These are phyloP conservation scores for Venturia asperata DNA, from an alignment of 2,329 filamentous ascomycete species.

Conservation along the genomic window DNA sequence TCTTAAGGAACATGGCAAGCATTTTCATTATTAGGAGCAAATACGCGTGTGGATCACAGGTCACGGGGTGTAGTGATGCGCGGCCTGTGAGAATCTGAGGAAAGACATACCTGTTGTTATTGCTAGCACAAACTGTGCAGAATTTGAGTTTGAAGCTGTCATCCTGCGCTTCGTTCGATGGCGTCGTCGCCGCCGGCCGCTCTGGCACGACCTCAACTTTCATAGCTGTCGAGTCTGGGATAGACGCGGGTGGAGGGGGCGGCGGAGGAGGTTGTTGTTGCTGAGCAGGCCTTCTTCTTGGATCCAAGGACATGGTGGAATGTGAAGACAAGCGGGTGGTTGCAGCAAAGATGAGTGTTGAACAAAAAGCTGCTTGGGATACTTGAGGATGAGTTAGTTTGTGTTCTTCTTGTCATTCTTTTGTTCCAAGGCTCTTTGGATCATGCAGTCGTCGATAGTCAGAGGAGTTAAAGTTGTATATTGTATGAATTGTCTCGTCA, in stretches of 20 bases:
- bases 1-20: slow-evolving; percentile 2
- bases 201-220: slow-evolving; percentile 7
- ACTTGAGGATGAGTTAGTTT: background rate
- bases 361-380: background rate
- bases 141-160: slow-evolving; percentile 84
- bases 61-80: background rate
- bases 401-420: background rate
- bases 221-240: slow-evolving; percentile 26
- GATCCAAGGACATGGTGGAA: slow-evolving; percentile 11
- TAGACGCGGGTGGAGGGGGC: slow-evolving; percentile 30
- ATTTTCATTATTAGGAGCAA: background rate
- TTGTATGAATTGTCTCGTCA: slow-evolving; percentile 49
- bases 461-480: slow-evolving; percentile 15
- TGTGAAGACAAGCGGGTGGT: background rate
- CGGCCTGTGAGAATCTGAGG: background rate
- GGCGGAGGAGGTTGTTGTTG: slow-evolving; percentile 42
- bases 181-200: slow-evolving; percentile 12
- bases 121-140: slow-evolving; percentile 97
- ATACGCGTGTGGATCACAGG: background rate
- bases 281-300: slow-evolving; percentile 5
- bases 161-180: slow-evolving; percentile 28
- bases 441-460: slow-evolving; percentile 6
- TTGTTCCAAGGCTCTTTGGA: background rate
- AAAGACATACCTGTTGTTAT: slow-evolving; percentile 75
- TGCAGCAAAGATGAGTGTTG: slow-evolving; percentile 3